Percentiles rank a stretch among this genome's conserved stretches.
Conservation (phyloP, 495 filamentous ascomycete genomes). For the Tuber microsphaerosporum region DNA sequence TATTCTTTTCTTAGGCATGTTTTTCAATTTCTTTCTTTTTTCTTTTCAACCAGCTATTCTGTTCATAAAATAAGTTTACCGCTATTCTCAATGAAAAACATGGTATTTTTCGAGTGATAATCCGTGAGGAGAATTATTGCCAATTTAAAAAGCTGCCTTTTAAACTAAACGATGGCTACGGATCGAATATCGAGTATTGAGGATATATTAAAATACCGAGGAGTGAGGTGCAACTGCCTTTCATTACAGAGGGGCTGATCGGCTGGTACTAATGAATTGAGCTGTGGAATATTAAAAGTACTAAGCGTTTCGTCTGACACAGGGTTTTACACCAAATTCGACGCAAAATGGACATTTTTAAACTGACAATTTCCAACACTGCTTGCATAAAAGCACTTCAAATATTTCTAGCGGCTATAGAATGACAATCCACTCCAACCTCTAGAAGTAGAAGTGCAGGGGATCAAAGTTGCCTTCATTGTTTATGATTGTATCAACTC, state of each 20-base stretch:
- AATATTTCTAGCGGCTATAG: no score
- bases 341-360: no score
- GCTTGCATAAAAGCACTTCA: no score
- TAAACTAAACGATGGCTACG: not conserved
- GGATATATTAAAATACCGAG: not conserved
- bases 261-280: not conserved
- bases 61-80: not conserved
- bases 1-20: not conserved
- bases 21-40: slow-evolving; percentile 2
- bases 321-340: no score
- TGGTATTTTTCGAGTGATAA: not conserved
- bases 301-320: no score
- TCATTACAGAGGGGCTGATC: not conserved
- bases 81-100: not conserved
- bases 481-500: no score
- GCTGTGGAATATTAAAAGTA: not conserved
- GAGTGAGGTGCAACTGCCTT: not conserved
- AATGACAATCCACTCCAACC: no score
- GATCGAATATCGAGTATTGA: not conserved
- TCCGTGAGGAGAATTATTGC: not conserved
- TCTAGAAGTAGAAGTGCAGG: no score
- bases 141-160: not conserved
- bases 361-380: no score
- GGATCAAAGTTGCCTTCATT: no score
- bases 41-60: not conserved